These are phyloP conservation scores for Crotalaria pallida DNA, from an alignment of 306 rosid genomes.

Conservation along the genomic window DNA sequence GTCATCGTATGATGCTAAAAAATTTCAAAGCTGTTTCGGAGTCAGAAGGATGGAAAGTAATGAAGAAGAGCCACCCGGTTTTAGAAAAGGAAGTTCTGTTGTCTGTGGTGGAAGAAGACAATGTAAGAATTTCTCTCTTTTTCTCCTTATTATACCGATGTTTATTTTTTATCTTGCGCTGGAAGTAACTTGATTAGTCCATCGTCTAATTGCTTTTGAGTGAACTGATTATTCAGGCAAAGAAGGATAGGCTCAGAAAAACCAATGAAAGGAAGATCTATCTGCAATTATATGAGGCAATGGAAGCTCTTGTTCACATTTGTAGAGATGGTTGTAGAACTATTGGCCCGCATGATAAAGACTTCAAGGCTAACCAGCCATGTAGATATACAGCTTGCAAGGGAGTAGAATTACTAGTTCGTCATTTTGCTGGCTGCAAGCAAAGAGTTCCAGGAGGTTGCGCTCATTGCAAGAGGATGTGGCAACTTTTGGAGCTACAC, in stretches of 20 bases:
- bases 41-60: conserved; percentile 71
- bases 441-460: conserved; percentile 85
- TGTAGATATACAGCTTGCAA: conserved; percentile 72
- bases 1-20: conserved; percentile 59
- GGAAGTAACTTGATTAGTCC: neutral
- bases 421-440: conserved; percentile 86
- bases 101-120: conserved; percentile 50
- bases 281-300: conserved; percentile 72
- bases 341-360: conserved; percentile 83
- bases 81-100: conserved; percentile 56
- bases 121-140: conserved; percentile 33
- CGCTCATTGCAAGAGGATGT: conserved; percentile 84
- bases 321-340: conserved; percentile 89
- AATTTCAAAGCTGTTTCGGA: conserved; percentile 56
- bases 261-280: conserved; percentile 60
- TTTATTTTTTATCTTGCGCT: no score
- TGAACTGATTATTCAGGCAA: conserved; percentile 41
- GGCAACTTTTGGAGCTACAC: conserved; percentile 90
- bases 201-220: neutral
- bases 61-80: conserved; percentile 70
- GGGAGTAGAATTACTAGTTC: conserved; percentile 76
- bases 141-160: neutral
- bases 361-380: conserved; percentile 61
- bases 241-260: conserved; percentile 50
- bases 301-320: conserved; percentile 97